Base-by-base conservation (phyloP, 768 basidiomycete species). In the Tricholoma furcatifolium region DNA sequence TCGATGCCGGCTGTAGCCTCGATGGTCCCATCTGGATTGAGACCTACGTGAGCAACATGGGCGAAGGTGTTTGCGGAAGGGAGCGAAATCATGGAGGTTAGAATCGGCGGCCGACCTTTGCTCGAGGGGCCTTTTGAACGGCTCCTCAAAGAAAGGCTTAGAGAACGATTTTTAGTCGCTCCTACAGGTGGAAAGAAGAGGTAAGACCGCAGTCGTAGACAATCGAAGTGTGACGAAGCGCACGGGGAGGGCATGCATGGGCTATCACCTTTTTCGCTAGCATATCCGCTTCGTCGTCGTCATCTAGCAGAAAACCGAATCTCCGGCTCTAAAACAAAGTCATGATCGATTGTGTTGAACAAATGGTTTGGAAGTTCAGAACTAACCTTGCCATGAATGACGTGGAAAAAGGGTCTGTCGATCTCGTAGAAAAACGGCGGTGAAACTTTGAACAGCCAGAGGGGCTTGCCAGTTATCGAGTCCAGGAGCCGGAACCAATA, bases 331-430 rank as follows among this genome's bases (percentile, higher is more conserved):
- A 55, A 20, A 54, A 55, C 18, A 21, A 81, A 82, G 54, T 76
- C 76, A 62, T 80, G 74, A 30, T 79, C 81, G n/a, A 62, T 80
- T 77, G 69, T 72, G 8, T 69, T 49, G 10, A n/a, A 46, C 20
- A 39, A 20, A 24, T n/a, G n/a, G n/a, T n/a, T n/a, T n/a, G 35
- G 21, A 35, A 53, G 38, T 9, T 21, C 32, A 46, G 18, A 3
- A 75, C 90, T 65, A 63, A 95, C 94, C 72, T 87, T 82, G 38
- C 90, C 91, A 42, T 85, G 82, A 69, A 96, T 95, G 35, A 85
- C 79, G 68, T 98, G 93, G 71, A 97, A 97, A 74, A 96, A 96
- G 2, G 92, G 89, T 51, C 88, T 82, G 67, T 97, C 93, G 59
- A 87, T 78, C 60, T 81, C 79, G 67, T 95, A 98, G 48, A 84